Conservation (phyloP, 768 basidiomycete species). For the Symmetrospora coprosmae region DNA sequence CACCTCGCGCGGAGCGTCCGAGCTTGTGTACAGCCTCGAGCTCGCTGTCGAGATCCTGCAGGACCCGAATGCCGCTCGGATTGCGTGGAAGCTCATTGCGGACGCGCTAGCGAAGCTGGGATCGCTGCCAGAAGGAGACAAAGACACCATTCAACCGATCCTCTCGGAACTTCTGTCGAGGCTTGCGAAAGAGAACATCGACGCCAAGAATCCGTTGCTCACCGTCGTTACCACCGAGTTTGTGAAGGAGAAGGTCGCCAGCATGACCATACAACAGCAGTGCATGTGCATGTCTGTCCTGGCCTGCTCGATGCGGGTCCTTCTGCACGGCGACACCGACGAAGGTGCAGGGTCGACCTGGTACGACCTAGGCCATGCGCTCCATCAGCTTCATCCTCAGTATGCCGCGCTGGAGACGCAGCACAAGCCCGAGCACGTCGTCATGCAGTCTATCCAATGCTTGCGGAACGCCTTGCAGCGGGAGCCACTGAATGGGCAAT, state of each 20-base stretch:
- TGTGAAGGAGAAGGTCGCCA: neutral
- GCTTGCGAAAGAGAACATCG: constrained; percentile 24
- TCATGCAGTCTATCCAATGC: constrained; percentile 44
- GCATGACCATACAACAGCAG: neutral
- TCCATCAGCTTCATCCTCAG: constrained; percentile 44
- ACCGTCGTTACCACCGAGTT: constrained; percentile 14
- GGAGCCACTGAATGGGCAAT: constrained; percentile 55
- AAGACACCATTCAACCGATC: neutral
- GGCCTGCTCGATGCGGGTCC: constrained; percentile 31
- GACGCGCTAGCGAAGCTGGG: constrained; percentile 63
- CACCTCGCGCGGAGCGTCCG: constrained; percentile 55
- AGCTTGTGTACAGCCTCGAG: constrained; percentile 51
- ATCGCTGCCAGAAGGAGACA: constrained; percentile 23
- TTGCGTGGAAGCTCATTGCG: constrained; percentile 67
- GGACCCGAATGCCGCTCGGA: constrained; percentile 48
- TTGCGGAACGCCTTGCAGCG: constrained; percentile 59
- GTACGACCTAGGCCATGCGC: constrained; percentile 57
- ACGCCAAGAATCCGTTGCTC: constrained; percentile 24
- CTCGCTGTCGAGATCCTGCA: constrained; percentile 45
- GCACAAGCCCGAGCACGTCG: constrained; percentile 35
- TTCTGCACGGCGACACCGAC: constrained; percentile 43
- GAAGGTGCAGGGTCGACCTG: constrained; percentile 47
- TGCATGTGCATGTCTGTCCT: constrained; percentile 34
- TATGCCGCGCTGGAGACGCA: neutral
- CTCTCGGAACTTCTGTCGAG: neutral